phyloP scores from a whole-genome alignment of 1,284 basidiomycete genomes.

The Gomphus sp. region DNA sequence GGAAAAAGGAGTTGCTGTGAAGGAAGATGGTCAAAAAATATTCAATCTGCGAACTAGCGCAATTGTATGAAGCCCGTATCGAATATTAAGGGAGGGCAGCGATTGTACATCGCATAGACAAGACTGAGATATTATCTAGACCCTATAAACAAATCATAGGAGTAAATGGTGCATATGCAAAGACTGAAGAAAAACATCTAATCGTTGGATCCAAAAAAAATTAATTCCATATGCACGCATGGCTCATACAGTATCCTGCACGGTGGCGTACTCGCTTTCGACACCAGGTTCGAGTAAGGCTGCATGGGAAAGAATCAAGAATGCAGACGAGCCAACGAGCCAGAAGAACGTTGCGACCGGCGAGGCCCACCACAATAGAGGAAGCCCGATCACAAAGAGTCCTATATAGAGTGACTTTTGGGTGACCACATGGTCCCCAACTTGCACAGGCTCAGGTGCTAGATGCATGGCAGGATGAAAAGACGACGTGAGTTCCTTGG shows the following conservation, averaged over 20 bases:
- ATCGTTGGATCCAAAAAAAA: neutral
- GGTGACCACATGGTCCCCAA: conserved; percentile 71
- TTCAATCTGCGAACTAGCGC: conserved; percentile 37
- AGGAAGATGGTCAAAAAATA: conserved; percentile 34
- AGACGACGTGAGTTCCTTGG: neutral
- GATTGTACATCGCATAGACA: neutral
- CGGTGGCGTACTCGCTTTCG: conserved; percentile 79
- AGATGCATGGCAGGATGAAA: conserved; percentile 7
- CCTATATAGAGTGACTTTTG: conserved; percentile 77
- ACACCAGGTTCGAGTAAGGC: conserved; percentile 80
- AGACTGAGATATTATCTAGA: neutral
- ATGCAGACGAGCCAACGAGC: conserved; percentile 65
- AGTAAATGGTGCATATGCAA: neutral
- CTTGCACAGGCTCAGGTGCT: conserved; percentile 73
- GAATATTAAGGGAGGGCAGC: neutral
- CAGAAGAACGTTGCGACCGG: conserved; percentile 70
- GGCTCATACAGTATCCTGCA: conserved; percentile 54
- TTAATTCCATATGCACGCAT: neutral
- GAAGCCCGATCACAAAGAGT: conserved; percentile 72
- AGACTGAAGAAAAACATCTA: neutral
- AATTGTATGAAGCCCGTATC: conserved; percentile 29
- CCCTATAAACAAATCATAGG: neutral
- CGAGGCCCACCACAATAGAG: conserved; percentile 58
- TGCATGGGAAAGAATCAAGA: conserved; percentile 76
- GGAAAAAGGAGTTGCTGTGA: conserved; percentile 78